A percentile compares a stretch with the other conserved stretches of the same genome.
These are phyloP conservation scores for Lonicera japonica DNA, from an alignment of 129 eudicot genomes.

Conservation along the genomic window DNA sequence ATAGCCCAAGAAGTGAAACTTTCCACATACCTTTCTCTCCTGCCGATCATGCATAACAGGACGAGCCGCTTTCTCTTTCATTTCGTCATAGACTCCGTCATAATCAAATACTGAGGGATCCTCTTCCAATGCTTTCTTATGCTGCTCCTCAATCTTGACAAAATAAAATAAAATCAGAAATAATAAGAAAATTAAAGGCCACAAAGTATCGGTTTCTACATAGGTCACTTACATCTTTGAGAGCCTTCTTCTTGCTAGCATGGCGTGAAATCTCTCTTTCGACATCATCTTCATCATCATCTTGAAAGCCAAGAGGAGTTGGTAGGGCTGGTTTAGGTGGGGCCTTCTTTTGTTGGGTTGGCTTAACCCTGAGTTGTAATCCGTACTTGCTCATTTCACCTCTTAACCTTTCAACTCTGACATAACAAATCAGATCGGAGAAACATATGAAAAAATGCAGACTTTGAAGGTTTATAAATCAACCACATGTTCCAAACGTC, in stretches of 20 bases:
- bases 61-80: constrained; percentile 68
- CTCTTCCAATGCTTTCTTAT: constrained; percentile 88
- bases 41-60: constrained; percentile 57
- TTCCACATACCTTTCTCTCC: constrained; percentile 59
- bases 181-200: neutral
- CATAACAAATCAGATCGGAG: too few relatives aligned
- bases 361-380: constrained; percentile 63
- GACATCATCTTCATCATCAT: constrained; percentile 70
- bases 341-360: constrained; percentile 60
- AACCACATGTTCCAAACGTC: too few relatives aligned
- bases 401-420: neutral
- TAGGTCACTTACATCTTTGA: constrained; percentile 54
- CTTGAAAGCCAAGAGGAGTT: constrained; percentile 39
- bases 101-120: constrained; percentile 88
- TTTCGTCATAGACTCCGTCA: constrained; percentile 82
- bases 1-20: neutral
- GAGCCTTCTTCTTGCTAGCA: constrained; percentile 76
- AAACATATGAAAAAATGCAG: too few relatives aligned
- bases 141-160: constrained; percentile 79
- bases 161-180: neutral
- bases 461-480: too few relatives aligned
- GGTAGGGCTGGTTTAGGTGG: constrained; percentile 45
- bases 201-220: neutral
- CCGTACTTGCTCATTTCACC: constrained; percentile 44
- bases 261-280: constrained; percentile 91